Conservation (phyloP, 1,284 basidiomycete genomes). For the Exobasidium cylindrosporum region DNA sequence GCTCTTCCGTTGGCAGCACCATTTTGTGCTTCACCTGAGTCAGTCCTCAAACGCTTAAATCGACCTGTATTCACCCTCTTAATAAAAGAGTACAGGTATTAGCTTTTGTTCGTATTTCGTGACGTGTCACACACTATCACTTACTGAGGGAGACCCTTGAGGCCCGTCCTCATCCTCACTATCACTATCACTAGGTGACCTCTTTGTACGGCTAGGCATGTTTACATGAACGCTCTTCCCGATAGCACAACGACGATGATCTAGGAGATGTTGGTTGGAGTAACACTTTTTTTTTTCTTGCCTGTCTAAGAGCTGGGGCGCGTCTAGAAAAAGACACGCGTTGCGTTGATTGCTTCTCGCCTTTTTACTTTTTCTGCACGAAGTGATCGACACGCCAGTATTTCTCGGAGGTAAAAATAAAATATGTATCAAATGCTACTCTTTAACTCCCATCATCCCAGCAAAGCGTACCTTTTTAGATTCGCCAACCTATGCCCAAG, state of each 20-base stretch:
- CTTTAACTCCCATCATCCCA: neutral
- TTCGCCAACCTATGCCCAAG: constrained; percentile 44
- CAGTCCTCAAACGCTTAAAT: too few species aligned
- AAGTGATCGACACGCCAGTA: neutral
- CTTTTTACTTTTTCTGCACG: constrained; percentile 1
- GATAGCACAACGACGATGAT: too few species aligned
- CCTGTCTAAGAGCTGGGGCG: neutral
- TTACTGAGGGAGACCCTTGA: neutral
- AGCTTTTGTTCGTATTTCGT: neutral
- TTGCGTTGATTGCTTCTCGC: neutral
- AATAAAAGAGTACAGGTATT: too few species aligned
- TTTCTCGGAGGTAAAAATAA: neutral
- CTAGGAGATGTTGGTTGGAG: neutral
- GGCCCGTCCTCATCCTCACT: neutral
- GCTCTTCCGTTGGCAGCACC: neutral
- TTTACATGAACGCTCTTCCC: too few species aligned
- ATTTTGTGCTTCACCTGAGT: neutral
- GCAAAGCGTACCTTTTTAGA: neutral
- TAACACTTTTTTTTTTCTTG: neutral
- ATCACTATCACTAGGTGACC: neutral
- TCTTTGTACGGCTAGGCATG: neutral
- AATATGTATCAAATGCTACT: neutral
- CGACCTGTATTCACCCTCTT: too few species aligned
- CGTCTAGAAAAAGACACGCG: neutral
- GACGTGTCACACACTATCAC: neutral